Percentiles rank a stretch among this genome's conserved stretches.
phyloP scores from a whole-genome alignment of 768 basidiomycete genomes.

The Lentinula detonsa region DNA sequence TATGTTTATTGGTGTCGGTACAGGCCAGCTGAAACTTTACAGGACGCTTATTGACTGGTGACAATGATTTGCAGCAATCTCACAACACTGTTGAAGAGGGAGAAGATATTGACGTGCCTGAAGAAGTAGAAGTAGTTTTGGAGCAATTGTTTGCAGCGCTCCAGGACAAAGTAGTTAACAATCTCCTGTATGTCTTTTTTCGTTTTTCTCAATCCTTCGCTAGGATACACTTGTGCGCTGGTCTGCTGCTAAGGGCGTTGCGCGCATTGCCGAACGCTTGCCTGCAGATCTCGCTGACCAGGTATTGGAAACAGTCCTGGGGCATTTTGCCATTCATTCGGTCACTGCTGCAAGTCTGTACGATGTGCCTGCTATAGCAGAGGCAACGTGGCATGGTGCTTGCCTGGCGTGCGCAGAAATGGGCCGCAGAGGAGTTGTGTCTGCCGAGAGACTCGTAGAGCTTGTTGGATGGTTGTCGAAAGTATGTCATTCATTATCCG shows the following conservation, averaged over 20 bases:
- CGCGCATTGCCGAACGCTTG: conserved; percentile 77
- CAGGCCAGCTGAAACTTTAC: background rate
- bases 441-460: conserved; percentile 47
- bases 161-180: conserved; percentile 67
- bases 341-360: conserved; percentile 56
- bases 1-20: background rate
- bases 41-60: conserved; percentile 27
- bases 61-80: conserved; percentile 5
- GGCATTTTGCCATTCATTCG: conserved; percentile 73
- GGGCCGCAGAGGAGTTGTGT: conserved; percentile 74
- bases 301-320: conserved; percentile 74
- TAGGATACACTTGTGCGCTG: conserved; percentile 95
- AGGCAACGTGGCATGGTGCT: conserved; percentile 92
- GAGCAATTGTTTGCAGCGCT: conserved; percentile 68
- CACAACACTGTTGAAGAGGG: conserved; percentile 14
- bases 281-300: conserved; percentile 71
- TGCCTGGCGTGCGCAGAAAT: conserved; percentile 91
- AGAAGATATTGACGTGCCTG: conserved; percentile 62
- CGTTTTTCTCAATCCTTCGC: background rate
- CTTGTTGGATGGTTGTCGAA: conserved; percentile 79
- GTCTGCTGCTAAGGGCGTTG: conserved; percentile 89
- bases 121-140: conserved; percentile 69
- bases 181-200: background rate
- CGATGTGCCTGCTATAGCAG: conserved; percentile 72
- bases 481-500: conserved; percentile 32